Base-by-base conservation (phyloP, 176 grass and related monocot genomes). In the Oropetium thomaeum region DNA sequence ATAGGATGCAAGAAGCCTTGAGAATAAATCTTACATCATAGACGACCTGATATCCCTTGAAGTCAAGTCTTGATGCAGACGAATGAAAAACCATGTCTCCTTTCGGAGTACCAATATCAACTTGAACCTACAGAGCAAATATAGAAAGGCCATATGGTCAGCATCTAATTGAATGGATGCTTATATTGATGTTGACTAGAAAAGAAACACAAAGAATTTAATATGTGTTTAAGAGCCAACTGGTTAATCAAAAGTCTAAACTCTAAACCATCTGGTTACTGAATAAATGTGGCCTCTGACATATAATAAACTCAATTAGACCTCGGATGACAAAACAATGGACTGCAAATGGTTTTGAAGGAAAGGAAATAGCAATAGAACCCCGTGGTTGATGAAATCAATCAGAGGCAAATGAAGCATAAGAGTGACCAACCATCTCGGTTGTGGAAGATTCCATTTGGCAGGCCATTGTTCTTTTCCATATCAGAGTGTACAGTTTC, bases 401-500 rank as follows among this genome's bases (percentile, higher is more conserved):
- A 69, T 19, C 67, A 61, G 19, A 35, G 62, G 58, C 60, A 81
- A 70, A 84, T 16, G 28, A 72, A 72, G 10, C 26, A 23, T 31
- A 74, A 81, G 75, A 79, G 42, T 61, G 78, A 80, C 82, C 52
- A 75, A 98, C 95, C 87, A 90, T 80, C 41, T 98, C 75, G 71
- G 61, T 88, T 85, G 54, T 86, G 54, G 86, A 74, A 90, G 91
- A 74, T 80, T 98, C 91, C 95, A 94, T 98, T 86, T 98, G 95
- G 82, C 89, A 98, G 54, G 89, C 84, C 86, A 94, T 90, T 9
- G 95, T 86, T 72, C 89, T 90, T 79, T 78, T 89, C 95, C 95
- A 98, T 77, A 98, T 94, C 75, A 98, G 86, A 75, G 86, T 64
- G 57, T 98, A 98, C 61, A 98, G 63, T 78, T 94, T 94, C 28